A percentile compares a stretch with the other conserved stretches of the same genome.
Evolutionary conservation across 225 moss, liverwort and hornwort species (phyloP).

Genomic region (Thuidium tamariscinum): DNA sequence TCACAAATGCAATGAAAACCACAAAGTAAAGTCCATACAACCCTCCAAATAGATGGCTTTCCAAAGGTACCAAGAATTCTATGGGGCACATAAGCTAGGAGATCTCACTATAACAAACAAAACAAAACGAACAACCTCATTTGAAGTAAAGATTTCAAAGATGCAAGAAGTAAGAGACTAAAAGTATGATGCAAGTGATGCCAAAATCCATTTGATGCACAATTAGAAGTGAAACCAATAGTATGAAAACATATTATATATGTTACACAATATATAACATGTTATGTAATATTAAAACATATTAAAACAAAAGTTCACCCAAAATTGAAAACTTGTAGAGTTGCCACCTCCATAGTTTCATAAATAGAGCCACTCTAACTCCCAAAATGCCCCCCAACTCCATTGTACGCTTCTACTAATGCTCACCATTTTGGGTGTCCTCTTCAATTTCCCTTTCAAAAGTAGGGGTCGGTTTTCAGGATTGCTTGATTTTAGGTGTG

Average conservation of each 20-base stretch:
- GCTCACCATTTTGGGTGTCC: background rate
- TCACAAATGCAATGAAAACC: accelerated
- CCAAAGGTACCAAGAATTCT: accelerated
- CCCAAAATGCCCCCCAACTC: background rate
- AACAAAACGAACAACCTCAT: background rate
- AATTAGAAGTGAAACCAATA: too few species aligned
- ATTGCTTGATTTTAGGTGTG: background rate
- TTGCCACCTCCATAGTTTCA: background rate
- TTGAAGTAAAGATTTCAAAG: background rate
- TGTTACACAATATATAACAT: too few species aligned
- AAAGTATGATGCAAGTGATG: background rate
- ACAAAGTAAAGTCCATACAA: accelerated
- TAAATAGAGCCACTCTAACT: background rate
- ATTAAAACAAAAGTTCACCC: background rate
- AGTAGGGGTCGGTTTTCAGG: background rate
- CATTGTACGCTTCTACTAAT: background rate
- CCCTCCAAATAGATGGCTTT: accelerated
- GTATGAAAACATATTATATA: background rate
- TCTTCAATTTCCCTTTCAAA: background rate
- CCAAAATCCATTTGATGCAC: background rate
- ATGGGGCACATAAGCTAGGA: accelerated
- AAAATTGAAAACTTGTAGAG: background rate
- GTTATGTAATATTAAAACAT: too few species aligned
- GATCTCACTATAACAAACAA: background rate
- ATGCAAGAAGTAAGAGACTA: background rate